Conservation (phyloP, 495 filamentous ascomycete genomes). For the Hypoxylon perforatum region DNA sequence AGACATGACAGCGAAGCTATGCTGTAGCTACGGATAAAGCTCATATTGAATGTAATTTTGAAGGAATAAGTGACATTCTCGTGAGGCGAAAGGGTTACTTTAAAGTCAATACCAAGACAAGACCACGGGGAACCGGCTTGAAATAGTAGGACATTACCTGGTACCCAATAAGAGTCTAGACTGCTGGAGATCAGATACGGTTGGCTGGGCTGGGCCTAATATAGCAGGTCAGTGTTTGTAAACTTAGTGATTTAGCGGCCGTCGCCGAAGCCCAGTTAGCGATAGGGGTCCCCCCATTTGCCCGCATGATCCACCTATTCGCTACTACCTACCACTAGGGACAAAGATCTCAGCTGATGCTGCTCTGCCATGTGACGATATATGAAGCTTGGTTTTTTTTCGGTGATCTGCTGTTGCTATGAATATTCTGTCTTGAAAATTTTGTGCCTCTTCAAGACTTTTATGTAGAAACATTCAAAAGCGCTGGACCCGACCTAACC, state of each 20-base stretch:
- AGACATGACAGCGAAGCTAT: no score
- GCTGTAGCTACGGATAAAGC: no score
- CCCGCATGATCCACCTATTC: constrained; percentile 15
- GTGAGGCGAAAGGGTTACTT: no score
- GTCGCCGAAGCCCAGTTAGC: not conserved
- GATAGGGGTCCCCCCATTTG: not conserved
- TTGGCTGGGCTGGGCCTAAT: not conserved
- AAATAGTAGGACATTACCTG: no score
- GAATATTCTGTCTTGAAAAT: not conserved
- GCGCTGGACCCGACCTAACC: no score
- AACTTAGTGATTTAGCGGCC: constrained; percentile 5
- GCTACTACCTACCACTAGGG: constrained; percentile 20
- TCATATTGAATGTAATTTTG: no score
- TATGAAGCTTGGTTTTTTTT: not conserved
- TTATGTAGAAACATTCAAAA: no score
- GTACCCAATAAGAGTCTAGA: not conserved
- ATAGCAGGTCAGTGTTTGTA: constrained; percentile 4
- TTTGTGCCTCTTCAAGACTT: no score
- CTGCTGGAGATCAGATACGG: not conserved
- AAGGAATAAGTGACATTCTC: no score
- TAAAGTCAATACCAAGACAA: no score
- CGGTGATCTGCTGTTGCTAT: not conserved
- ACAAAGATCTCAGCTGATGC: constrained; percentile 31
- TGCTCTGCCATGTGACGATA: constrained; percentile 15
- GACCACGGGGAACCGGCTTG: no score